These are phyloP conservation scores for Hypseocharis bilobata DNA, from an alignment of 441 rosid species.

Conservation along the genomic window DNA sequence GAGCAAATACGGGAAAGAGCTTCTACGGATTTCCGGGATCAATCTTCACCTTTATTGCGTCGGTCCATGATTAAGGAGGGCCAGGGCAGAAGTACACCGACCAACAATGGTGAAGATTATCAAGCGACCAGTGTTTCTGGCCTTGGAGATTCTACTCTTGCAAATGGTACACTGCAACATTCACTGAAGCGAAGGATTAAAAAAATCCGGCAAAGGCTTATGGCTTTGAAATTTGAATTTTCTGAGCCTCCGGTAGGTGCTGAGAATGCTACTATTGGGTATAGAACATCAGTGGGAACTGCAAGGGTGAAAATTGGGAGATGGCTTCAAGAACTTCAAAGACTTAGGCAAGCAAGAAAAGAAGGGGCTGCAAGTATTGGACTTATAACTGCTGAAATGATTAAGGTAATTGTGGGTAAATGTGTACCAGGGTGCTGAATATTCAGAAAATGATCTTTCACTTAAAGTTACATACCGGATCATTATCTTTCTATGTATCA, in stretches of 20 bases:
- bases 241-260: constrained; percentile 40
- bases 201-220: constrained; percentile 63
- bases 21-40: constrained; percentile 78
- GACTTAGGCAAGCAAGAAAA: constrained; percentile 73
- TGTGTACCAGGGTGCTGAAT: background rate
- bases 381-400: constrained; percentile 58
- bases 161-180: constrained; percentile 41
- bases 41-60: constrained; percentile 60
- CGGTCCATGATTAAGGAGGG: constrained; percentile 48
- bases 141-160: constrained; percentile 28
- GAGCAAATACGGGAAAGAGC: constrained; percentile 81
- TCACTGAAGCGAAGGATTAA: constrained; percentile 57
- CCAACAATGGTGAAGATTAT: constrained; percentile 37
- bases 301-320: constrained; percentile 69
- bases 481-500: background rate
- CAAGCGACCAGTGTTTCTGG: constrained; percentile 35
- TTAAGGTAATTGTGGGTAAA: constrained; percentile 41
- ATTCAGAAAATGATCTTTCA: background rate
- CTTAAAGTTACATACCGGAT: background rate
- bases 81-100: constrained; percentile 45
- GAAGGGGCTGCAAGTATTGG: constrained; percentile 72
- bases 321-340: constrained; percentile 85
- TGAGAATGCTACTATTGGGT: constrained; percentile 55
- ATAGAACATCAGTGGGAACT: constrained; percentile 57
- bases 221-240: constrained; percentile 66